A percentile compares a stretch with the other conserved stretches of the same genome.
phyloP scores from a whole-genome alignment of 169 alveolate species.

The Plasmodium gonderi region DNA sequence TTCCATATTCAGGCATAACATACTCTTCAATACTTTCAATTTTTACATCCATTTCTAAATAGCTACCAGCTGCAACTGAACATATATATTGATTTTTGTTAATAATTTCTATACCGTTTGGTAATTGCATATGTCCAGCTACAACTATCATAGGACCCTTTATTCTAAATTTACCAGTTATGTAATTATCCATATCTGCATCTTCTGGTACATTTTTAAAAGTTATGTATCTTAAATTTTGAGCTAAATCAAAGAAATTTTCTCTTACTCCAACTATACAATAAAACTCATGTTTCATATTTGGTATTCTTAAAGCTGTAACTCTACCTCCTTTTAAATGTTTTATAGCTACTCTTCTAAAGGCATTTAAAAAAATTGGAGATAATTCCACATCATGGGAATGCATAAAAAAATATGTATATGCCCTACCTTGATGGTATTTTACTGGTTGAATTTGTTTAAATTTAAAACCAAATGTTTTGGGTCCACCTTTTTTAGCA shows the following conservation, averaged over 20 bases:
- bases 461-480: conserved; percentile 88
- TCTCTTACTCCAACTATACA: conserved; percentile 86
- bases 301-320: conserved; percentile 88
- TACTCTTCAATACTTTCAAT: conserved; percentile 87
- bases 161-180: conserved; percentile 79
- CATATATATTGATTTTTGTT: conserved; percentile 88
- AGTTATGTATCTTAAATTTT: conserved; percentile 83
- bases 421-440: conserved; percentile 86
- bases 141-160: conserved; percentile 91
- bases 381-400: conserved; percentile 86
- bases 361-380: conserved; percentile 87
- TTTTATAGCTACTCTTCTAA: conserved; percentile 85
- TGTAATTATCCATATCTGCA: conserved; percentile 84
- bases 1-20: conserved; percentile 89
- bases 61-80: conserved; percentile 84
- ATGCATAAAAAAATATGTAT: conserved; percentile 87
- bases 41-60: conserved; percentile 87
- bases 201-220: conserved; percentile 85
- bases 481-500: conserved; percentile 77
- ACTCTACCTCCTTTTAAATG: conserved; percentile 87
- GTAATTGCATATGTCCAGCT: conserved; percentile 88
- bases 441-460: conserved; percentile 89
- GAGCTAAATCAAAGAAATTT: conserved; percentile 83
- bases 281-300: conserved; percentile 84
- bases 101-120: conserved; percentile 81